A percentile compares a stretch with the other conserved stretches of the same genome.
These are phyloP conservation scores for Scheffersomyces lignosus DNA, from an alignment of 805 yeast genomes.

Conservation along the genomic window DNA sequence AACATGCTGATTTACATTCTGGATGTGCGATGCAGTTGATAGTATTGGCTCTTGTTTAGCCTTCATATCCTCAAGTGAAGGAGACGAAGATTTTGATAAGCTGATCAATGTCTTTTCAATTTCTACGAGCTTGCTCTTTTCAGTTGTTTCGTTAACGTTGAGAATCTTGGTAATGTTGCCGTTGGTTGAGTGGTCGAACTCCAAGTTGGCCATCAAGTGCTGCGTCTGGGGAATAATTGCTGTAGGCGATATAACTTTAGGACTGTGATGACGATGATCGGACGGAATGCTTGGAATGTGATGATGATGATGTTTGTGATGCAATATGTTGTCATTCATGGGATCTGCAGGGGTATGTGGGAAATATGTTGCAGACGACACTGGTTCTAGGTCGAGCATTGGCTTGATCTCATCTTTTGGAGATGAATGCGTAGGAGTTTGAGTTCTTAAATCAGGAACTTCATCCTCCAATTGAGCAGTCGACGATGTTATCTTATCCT, in stretches of 20 bases:
- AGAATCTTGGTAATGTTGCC: conserved; percentile 31
- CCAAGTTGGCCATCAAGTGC: conserved; percentile 51
- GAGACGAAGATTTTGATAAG: conserved; percentile 5
- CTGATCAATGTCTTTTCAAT: conserved; percentile 6
- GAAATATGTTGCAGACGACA: conserved; percentile 68
- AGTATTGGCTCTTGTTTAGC: conserved; percentile 1
- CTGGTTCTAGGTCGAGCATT: conserved; percentile 49
- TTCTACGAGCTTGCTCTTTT: not conserved
- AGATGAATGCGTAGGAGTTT: not conserved
- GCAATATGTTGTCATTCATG: not conserved
- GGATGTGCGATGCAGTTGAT: not conserved
- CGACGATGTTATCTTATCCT: conserved; percentile 1
- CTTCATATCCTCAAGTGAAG: not conserved
- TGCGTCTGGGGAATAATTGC: conserved; percentile 22
- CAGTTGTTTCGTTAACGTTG: conserved; percentile 6
- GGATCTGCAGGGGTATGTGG: conserved; percentile 56
- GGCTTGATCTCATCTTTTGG: conserved; percentile 3
- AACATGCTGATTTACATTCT: too few species aligned
- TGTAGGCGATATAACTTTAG: not conserved
- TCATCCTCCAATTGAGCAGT: not conserved
- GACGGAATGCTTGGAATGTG: too few species aligned
- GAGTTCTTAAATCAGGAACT: not conserved
- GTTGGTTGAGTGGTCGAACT: conserved; percentile 38
- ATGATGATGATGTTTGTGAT: not conserved
- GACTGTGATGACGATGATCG: not conserved